A percentile compares a stretch with the other conserved stretches of the same genome.
Conservation (phyloP, 2,329 filamentous ascomycete species). For the Parafenestella ontariensis region DNA sequence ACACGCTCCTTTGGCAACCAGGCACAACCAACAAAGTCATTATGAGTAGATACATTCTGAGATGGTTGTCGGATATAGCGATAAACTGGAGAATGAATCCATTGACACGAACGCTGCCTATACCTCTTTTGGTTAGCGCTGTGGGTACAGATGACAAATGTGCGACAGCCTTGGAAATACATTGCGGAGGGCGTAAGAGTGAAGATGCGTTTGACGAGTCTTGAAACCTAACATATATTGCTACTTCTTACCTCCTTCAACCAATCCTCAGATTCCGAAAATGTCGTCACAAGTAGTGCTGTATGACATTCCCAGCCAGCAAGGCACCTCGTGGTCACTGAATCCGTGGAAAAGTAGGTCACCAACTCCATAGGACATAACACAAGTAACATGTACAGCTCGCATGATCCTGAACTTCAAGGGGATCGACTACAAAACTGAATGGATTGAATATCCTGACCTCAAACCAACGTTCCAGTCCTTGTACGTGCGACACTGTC, state of each 20-base stretch:
- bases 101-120: neutral
- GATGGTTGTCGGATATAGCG: neutral
- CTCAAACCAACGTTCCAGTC: constrained; percentile 63
- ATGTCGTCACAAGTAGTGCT: constrained; percentile 57
- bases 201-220: neutral
- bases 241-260: neutral
- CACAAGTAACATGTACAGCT: constrained; percentile 52
- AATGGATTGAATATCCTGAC: constrained; percentile 75
- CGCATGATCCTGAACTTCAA: constrained; percentile 74
- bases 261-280: neutral
- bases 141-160: constrained; percentile 2
- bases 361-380: neutral
- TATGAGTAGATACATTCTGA: neutral
- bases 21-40: neutral
- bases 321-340: constrained; percentile 64
- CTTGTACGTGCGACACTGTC: constrained; percentile 52
- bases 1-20: neutral
- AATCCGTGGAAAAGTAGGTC: constrained; percentile 74
- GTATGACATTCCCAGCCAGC: constrained; percentile 68
- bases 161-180: neutral
- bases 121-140: neutral
- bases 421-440: constrained; percentile 68
- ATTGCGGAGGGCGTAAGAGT: neutral
- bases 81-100: too few relatives aligned
- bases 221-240: neutral